Base-by-base conservation (phyloP, 768 basidiomycete genomes). In the Kondoa malvinella region DNA sequence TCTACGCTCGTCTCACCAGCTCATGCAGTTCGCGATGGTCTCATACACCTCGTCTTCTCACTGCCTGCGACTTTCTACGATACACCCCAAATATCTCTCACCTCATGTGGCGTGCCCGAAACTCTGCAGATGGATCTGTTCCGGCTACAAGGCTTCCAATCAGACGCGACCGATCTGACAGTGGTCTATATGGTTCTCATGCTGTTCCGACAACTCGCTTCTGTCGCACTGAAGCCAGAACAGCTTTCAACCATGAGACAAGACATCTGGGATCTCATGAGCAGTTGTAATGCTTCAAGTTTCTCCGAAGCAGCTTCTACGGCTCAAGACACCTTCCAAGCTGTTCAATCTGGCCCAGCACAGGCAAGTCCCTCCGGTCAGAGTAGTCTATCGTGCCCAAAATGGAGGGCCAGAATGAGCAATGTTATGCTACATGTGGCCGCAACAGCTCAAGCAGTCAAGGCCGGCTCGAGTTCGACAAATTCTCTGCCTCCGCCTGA, bases 171-270 rank as follows among this genome's bases (percentile, higher is more conserved):
- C 31, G 89, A 92, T 72, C 79, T 86, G 57, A 83, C 84, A 25
- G 83, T 85, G 58, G 77, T 89, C 64, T 88, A 86, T 78, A 86
- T 91, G 83, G 83, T 89, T 72, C 79, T 89, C 34, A 79, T 91
- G 73, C 83, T 90, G 26, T 89, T 85, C 75, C 84, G 88, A 56
- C 86, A 89, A 74, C 82, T 90, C 71, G 77, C 56, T 81, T 81
- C 64, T 78, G 74, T 50, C 40, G 8, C 40, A 21, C 12, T 50
- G 40, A 8, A 8, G 21, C 12, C 8, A 50, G 40, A 50, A 50
- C 40, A 50, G 40, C 40, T 50, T 21, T 8, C 8, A 8, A 50
- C 8, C 21, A 50, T 50, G 40, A 8, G 40, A 8, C 8, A 8
- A 8, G 40, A 50, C 12, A 21, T 50, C 40, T 50, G 40, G 40